These are phyloP conservation scores for Torulaspora maleeae DNA, from an alignment of 805 yeast genomes.

Conservation along the genomic window DNA sequence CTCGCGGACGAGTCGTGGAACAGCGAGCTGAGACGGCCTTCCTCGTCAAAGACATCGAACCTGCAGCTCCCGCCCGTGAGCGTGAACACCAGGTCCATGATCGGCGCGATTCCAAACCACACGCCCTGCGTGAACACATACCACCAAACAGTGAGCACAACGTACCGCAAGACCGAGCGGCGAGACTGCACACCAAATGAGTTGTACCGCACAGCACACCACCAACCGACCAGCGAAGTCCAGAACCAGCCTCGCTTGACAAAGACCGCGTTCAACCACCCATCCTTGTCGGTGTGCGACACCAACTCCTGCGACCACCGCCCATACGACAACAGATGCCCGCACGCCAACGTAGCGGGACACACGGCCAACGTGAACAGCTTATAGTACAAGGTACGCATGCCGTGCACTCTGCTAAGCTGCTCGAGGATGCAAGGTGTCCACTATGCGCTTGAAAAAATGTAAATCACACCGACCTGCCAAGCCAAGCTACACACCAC, in stretches of 20 bases:
- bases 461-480: slow-evolving; percentile 1
- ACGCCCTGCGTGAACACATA: slow-evolving; percentile 66
- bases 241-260: slow-evolving; percentile 93
- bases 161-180: slow-evolving; percentile 40
- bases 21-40: slow-evolving; percentile 12
- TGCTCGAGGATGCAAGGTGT: neutral
- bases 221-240: slow-evolving; percentile 51
- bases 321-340: slow-evolving; percentile 42
- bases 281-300: slow-evolving; percentile 47
- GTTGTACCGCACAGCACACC: slow-evolving; percentile 16
- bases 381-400: slow-evolving; percentile 3
- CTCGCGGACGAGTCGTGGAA: slow-evolving; percentile 21
- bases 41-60: slow-evolving; percentile 24
- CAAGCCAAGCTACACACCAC: neutral
- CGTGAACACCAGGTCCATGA: slow-evolving; percentile 82
- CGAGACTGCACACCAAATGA: slow-evolving; percentile 16
- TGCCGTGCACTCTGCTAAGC: neutral
- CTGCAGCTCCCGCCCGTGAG: slow-evolving; percentile 78
- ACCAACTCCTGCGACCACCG: slow-evolving; percentile 26
- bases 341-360: slow-evolving; percentile 45
- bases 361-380: slow-evolving; percentile 22
- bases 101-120: slow-evolving; percentile 73
- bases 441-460: neutral
- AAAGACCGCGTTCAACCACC: slow-evolving; percentile 64
- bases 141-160: slow-evolving; percentile 74